phyloP scores from a whole-genome alignment of 1,139 yeast species.

The Magnusiomyces sp. region DNA sequence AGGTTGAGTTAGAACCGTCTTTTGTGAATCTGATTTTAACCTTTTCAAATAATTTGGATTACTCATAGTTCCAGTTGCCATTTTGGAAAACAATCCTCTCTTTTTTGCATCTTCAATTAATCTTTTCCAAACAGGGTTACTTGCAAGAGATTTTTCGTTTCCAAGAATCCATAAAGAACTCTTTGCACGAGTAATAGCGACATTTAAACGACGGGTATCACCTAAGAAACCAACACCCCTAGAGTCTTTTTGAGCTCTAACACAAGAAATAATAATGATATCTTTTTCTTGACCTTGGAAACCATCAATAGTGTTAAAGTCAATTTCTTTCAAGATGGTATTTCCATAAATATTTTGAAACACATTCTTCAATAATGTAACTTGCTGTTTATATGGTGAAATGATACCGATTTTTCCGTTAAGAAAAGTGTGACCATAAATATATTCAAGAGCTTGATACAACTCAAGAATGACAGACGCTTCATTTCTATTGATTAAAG shows the following conservation, averaged over 20 bases:
- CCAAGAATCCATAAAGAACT: conserved; percentile 91
- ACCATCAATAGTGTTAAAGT: conserved; percentile 93
- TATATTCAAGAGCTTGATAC: conserved; percentile 31
- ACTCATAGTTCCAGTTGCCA: no score
- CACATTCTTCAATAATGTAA: conserved; percentile 45
- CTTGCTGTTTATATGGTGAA: conserved; percentile 91
- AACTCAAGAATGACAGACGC: conserved; percentile 32
- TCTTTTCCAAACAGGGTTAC: conserved; percentile 62
- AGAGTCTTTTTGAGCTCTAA: conserved; percentile 53
- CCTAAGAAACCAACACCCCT: conserved; percentile 77
- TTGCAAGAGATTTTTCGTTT: conserved; percentile 43
- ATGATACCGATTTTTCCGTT: conserved; percentile 76
- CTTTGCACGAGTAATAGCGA: conserved; percentile 87
- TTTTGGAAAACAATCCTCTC: conserved; percentile 32
- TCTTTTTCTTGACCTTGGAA: conserved; percentile 98
- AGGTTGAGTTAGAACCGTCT: no score
- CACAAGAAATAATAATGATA: conserved; percentile 88
- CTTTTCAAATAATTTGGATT: no score
- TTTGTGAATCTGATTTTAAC: no score
- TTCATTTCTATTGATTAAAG: conserved; percentile 12
- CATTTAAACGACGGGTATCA: conserved; percentile 90
- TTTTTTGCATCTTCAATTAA: conserved; percentile 54
- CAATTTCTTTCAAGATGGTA: conserved; percentile 55
- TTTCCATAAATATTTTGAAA: conserved; percentile 58
- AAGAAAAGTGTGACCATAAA: conserved; percentile 36